Evolutionary conservation across 108 stramenopile genomes (phyloP).

Genomic region (Cyclotella sp.): DNA sequence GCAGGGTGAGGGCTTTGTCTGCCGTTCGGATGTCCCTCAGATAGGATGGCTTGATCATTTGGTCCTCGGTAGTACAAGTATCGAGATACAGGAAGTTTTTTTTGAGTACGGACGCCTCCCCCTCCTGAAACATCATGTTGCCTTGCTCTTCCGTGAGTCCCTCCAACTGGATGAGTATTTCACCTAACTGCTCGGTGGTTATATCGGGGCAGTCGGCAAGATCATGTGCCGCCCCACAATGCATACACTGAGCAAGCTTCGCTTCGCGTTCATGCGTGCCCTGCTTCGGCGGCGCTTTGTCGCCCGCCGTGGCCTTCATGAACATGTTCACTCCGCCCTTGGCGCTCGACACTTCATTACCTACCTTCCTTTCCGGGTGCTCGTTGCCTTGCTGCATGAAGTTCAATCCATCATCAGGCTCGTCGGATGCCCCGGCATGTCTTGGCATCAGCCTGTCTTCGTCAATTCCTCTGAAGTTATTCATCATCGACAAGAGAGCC

Average conservation of each 20-base stretch:
- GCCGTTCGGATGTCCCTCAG: slow-evolving; percentile 30
- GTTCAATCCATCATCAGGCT: too few relatives aligned
- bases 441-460: not conserved
- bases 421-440: not conserved
- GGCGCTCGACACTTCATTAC: too few relatives aligned
- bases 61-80: slow-evolving; percentile 42
- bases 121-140: slow-evolving; percentile 2
- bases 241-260: not conserved
- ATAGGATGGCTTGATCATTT: slow-evolving; percentile 29
- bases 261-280: too few relatives aligned
- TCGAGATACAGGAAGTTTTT: slow-evolving; percentile 25
- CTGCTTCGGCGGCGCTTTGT: not conserved
- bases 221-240: not conserved
- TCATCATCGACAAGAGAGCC: not conserved
- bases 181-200: not conserved
- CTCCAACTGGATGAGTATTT: not conserved
- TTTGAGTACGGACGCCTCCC: not conserved
- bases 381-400: too few relatives aligned
- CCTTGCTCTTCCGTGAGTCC: not conserved
- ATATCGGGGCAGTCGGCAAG: not conserved
- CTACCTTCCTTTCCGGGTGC: too few relatives aligned
- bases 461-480: not conserved
- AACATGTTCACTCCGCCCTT: not conserved
- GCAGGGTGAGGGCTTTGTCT: not conserved
- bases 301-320: not conserved